Evolutionary conservation across 148 eudicot genomes (phyloP).

Genomic region (Salicornia ramosissima): DNA sequence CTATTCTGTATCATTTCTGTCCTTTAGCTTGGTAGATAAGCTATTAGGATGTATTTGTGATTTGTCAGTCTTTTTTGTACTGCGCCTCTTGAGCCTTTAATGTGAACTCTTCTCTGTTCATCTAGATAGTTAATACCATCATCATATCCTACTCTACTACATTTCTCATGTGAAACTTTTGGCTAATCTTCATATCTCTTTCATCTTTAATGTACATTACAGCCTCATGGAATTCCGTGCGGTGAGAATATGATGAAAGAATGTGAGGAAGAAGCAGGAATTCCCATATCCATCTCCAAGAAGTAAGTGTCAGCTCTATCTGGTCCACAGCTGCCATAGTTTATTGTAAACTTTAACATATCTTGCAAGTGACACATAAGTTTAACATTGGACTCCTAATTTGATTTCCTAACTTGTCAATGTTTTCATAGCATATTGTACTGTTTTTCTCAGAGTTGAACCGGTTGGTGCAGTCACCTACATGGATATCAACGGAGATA

Average conservation of each 20-base stretch:
- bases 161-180: not conserved
- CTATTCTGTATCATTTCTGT: not conserved
- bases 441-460: constrained; percentile 43
- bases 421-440: constrained; percentile 7
- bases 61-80: constrained; percentile 3
- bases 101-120: not conserved
- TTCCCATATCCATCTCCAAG: constrained; percentile 56
- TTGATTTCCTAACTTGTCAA: constrained; percentile 1
- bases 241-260: constrained; percentile 82
- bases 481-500: constrained; percentile 75
- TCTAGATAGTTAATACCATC: not conserved
- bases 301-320: constrained; percentile 30
- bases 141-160: not conserved
- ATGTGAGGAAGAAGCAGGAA: constrained; percentile 95
- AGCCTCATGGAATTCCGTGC: constrained; percentile 86
- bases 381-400: not conserved
- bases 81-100: not conserved
- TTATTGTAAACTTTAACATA: not conserved
- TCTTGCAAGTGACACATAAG: not conserved
- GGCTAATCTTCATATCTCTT: constrained; percentile 12
- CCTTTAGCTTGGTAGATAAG: not conserved
- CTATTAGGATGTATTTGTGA: not conserved
- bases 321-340: not conserved
- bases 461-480: constrained; percentile 89
- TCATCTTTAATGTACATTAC: constrained; percentile 21